These are phyloP conservation scores for Pichia sp. DNA, from an alignment of 1,139 yeast species.

Conservation along the genomic window DNA sequence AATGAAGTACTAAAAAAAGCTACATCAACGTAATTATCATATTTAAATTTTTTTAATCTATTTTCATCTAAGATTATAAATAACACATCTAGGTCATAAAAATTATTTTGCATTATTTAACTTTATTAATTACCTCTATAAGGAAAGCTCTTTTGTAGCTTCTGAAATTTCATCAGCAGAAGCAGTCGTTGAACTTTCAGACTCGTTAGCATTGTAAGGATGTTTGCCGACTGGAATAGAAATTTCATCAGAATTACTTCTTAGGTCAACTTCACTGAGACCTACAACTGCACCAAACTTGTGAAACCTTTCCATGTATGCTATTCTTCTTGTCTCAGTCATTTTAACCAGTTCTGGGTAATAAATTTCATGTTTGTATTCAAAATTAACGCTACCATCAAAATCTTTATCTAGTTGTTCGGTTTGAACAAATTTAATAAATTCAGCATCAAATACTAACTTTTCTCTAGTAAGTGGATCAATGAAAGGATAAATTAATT, in stretches of 20 bases:
- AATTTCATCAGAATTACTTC: conserved; percentile 48
- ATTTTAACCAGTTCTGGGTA: conserved; percentile 44
- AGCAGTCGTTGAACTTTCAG: neutral
- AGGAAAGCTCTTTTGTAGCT: conserved; percentile 5
- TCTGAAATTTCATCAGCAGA: conserved; percentile 1
- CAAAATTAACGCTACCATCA: conserved; percentile 77
- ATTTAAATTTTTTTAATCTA: no score
- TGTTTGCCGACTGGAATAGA: conserved; percentile 35
- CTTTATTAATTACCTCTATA: neutral
- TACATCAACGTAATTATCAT: no score
- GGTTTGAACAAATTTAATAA: conserved; percentile 69
- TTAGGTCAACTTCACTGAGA: conserved; percentile 63
- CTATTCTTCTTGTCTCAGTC: conserved; percentile 36
- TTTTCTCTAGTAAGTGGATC: conserved; percentile 93
- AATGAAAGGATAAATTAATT: conserved; percentile 85
- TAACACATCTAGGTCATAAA: no score
- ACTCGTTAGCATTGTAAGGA: conserved; percentile 16
- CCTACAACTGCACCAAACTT: conserved; percentile 47
- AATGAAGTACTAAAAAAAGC: no score
- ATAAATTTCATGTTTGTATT: conserved; percentile 45
- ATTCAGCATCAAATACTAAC: conserved; percentile 84
- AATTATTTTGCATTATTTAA: neutral
- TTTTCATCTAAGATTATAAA: no score
- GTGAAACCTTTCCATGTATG: conserved; percentile 42
- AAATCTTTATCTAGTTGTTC: conserved; percentile 79